Base-by-base conservation (phyloP, 148 eudicot species). In the Rhododendron molle region DNA sequence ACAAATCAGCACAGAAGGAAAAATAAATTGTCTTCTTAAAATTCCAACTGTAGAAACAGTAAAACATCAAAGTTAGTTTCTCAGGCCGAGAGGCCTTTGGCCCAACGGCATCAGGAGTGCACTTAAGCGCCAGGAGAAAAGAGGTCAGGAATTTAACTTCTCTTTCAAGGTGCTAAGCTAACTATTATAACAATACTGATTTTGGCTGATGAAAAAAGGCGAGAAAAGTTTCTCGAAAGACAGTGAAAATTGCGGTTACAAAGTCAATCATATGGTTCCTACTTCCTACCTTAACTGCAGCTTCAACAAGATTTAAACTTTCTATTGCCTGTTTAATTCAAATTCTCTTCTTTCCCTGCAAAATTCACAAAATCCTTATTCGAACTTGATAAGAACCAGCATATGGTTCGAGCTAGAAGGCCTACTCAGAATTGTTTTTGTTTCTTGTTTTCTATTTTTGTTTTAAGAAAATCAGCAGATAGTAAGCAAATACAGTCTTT, bases 311-410 rank as follows among this genome's bases (percentile, higher is more conserved):
- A 86, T 89, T 91, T 60, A 84, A 92, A 67, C 89, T 91, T 84
- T 91, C 86, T 62, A 95, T 90, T 21, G 94, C 91, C 78, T 93
- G 83, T 86, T 92, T 93, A 60, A 95, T 85, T 96, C 98, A 95
- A 9, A 95, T 85, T 32, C 92, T 91, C 65, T 85, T 90, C 90
- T 93, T 95, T 11, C 95, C 96, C 96, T 94, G 90, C 58, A 89
- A 67, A 32, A 81, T 52, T 28, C 32, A 85, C n/a, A 0, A 1
- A 36, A 76, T 76, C 23, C 2, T n/a, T n/a, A 65, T 65, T 65
- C 32, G 32, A 65, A 65, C 30, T 65, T n/a, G 14, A 26, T n/a
- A 65, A 32, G 15, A 65, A 65, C 10, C 32, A 65, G 32, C 72
- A 26, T 2, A n/a, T 65, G 69, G 13, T 23, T 23, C 23, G 69